Evolutionary conservation across 768 basidiomycete species (phyloP).

Genomic region (Sporobolomyces roseus): DNA sequence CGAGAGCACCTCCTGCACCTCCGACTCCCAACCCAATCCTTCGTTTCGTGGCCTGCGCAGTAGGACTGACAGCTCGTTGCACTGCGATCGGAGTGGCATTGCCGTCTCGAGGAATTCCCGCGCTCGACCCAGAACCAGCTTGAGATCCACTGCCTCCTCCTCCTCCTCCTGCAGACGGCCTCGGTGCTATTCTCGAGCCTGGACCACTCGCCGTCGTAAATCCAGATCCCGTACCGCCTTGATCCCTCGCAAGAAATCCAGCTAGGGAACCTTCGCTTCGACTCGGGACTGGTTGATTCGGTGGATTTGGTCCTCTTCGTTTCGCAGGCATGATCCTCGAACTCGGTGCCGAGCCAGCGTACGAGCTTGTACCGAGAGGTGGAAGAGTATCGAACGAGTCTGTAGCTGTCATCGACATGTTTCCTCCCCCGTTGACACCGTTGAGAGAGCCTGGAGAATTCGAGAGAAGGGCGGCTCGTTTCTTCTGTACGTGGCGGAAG

Average conservation of each 20-base stretch:
- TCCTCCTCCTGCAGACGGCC: background rate
- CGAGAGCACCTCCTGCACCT: background rate
- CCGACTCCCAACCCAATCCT: background rate
- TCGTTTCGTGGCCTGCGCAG: conserved; percentile 4
- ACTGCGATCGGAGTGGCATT: conserved; percentile 6
- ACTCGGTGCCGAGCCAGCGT: background rate
- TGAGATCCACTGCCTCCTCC: background rate
- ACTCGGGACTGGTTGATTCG: background rate
- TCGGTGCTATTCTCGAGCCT: background rate
- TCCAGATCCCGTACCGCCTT: background rate
- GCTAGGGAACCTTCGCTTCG: conserved; percentile 10
- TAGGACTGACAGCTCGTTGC: conserved; percentile 9
- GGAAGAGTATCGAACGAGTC: conserved; percentile 14
- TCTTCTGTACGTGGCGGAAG: conserved; percentile 75
- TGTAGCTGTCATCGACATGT: background rate
- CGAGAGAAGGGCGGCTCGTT: conserved; percentile 9
- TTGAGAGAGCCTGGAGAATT: background rate
- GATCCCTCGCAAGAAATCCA: background rate
- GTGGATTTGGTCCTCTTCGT: background rate
- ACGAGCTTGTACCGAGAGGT: background rate
- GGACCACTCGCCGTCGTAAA: background rate
- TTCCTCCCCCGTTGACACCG: background rate
- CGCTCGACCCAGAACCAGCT: conserved; percentile 12
- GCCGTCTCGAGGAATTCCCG: conserved; percentile 3
- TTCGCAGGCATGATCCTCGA: background rate